phyloP scores from a whole-genome alignment of 2,329 filamentous ascomycete species.

The Harringtonia lauricola region DNA sequence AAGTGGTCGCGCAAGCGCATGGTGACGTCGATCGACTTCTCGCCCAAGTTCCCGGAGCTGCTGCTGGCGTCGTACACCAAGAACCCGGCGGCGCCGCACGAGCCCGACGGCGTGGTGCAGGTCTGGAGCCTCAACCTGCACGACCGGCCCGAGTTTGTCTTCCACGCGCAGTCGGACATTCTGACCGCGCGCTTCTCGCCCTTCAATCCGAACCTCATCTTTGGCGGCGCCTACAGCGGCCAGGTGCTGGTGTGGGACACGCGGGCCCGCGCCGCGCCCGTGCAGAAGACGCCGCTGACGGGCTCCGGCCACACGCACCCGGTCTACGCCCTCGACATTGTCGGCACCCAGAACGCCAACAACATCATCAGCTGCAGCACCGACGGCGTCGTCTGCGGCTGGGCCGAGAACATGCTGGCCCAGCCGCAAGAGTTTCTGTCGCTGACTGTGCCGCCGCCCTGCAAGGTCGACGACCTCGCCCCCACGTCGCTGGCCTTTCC shows the following conservation, averaged over 20 bases:
- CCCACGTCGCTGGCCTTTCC: conserved; percentile 94
- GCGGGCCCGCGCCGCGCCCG: conserved; percentile 74
- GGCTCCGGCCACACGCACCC: conserved; percentile 94
- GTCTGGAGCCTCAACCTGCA: conserved; percentile 97
- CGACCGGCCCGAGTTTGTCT: conserved; percentile 88
- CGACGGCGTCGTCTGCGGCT: conserved; percentile 91
- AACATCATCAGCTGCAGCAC: conserved; percentile 97
- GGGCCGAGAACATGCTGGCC: conserved; percentile 96
- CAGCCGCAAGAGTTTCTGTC: conserved; percentile 92
- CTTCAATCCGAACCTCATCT: conserved; percentile 91
- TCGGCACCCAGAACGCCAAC: conserved; percentile 96
- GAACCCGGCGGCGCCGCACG: conserved; percentile 87
- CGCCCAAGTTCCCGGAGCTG: conserved; percentile 87
- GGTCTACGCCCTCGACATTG: conserved; percentile 88
- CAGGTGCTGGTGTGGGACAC: conserved; percentile 98
- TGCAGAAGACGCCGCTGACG: conserved; percentile 92
- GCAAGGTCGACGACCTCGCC: conserved; percentile 87
- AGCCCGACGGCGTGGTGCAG: conserved; percentile 86
- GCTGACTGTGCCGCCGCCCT: conserved; percentile 71
- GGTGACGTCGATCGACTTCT: conserved; percentile 93
- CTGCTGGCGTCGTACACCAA: conserved; percentile 94
- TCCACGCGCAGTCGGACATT: conserved; percentile 92
- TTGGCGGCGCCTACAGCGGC: conserved; percentile 92
- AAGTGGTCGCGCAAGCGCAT: conserved; percentile 96
- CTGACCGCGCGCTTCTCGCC: conserved; percentile 96